Base-by-base conservation (phyloP, 805 yeast genomes). In the Brettanomyces naardenensis region DNA sequence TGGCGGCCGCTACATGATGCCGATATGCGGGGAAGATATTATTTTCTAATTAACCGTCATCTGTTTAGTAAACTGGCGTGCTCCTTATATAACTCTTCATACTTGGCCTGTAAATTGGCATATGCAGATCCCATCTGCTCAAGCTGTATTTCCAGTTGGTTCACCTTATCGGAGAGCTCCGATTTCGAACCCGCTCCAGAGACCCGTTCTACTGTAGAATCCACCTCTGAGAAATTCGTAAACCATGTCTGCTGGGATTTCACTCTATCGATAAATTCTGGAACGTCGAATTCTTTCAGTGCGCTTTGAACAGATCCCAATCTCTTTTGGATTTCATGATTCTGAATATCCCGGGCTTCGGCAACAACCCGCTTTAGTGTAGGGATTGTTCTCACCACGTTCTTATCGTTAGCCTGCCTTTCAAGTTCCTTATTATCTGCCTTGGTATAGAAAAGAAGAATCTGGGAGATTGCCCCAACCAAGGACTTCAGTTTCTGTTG, bases 351-450 rank as follows among this genome's bases (percentile, higher is more conserved):
- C 43, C 58, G 51, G 26, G 61, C 38, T 17, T 68, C 69, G 3
- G 63, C 67, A 32, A 81, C 52, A 2, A 69, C 74, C 55, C 90
- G 70, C 55, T 80, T 83, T 44, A 83, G 66, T 6, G 65, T 66
- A 1, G 89, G 89, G n/a, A 82, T 65, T 19, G 71, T 52, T 42
- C 75, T 57, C 17, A 51, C 49, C 3, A 52, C 27, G 4, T 38
- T 49, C 40, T 56, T 58, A 35, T 52, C 68, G 62, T 42, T 52
- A 28, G 44, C 44, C 11, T 36, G 37, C 3, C 45, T 49, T 14
- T 41, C 43, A n/a, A 45, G 33, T 9, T 37, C 33, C 20, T 37
- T 14, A 15, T 47, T 47, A 22, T 49, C 44, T 3, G 42, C n/a
- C 11, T 37, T 37, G 11, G 46, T 36, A 9, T 43, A 42, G 40